Percentiles rank a stretch among this genome's conserved stretches.
phyloP scores from a whole-genome alignment of 768 basidiomycete genomes.

The Kwoniella botswanensis region DNA sequence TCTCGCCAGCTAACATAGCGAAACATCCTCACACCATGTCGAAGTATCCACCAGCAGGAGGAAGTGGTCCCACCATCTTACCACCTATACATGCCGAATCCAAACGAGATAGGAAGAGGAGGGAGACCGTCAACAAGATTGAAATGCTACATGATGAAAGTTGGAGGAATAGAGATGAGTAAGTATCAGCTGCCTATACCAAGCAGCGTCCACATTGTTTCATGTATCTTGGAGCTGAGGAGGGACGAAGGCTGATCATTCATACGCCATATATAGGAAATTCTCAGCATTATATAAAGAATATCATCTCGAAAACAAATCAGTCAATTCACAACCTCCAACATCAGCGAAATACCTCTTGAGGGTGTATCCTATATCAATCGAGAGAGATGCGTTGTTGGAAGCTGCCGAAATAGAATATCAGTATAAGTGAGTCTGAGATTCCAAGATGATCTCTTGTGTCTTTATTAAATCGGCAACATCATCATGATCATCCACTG shows the following conservation, averaged over 20 bases:
- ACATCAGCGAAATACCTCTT: slow-evolving; percentile 56
- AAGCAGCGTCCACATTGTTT: neutral
- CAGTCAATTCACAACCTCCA: slow-evolving; percentile 52
- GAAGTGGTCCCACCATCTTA: slow-evolving; percentile 40
- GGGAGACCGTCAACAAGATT: slow-evolving; percentile 61
- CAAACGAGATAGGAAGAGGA: slow-evolving; percentile 60
- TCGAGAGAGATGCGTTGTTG: slow-evolving; percentile 59
- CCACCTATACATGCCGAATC: slow-evolving; percentile 49
- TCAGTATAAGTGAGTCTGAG: slow-evolving; percentile 56
- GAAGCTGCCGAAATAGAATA: slow-evolving; percentile 57
- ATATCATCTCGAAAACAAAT: slow-evolving; percentile 53
- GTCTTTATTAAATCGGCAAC: neutral
- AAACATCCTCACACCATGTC: slow-evolving; percentile 21
- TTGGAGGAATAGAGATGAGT: slow-evolving; percentile 57
- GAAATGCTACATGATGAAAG: slow-evolving; percentile 59
- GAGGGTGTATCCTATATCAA: slow-evolving; percentile 56
- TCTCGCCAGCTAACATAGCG: neutral
- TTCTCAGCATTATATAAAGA: slow-evolving; percentile 55
- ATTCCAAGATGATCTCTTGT: neutral
- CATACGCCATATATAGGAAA: slow-evolving; percentile 38
- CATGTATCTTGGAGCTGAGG: neutral
- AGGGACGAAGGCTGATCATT: no score
- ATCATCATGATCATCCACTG: neutral
- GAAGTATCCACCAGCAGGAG: slow-evolving; percentile 16
- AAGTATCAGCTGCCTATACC: slow-evolving; percentile 19